phyloP scores from a whole-genome alignment of 1,139 yeast genomes.

The Yamadazyma sp. region DNA sequence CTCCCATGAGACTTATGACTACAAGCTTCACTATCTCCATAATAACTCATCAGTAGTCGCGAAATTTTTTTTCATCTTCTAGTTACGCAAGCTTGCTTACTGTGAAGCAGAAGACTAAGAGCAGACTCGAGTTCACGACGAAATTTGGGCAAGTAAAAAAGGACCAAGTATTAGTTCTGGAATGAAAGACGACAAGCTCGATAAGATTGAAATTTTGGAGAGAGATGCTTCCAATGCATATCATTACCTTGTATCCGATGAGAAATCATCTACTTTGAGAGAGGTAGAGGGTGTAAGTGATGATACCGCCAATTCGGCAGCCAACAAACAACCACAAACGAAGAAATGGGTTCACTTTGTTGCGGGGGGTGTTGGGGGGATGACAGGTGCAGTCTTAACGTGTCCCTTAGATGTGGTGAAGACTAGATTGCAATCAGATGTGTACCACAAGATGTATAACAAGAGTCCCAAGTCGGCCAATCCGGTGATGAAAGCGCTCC shows the following conservation, averaged over 20 bases:
- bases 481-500: slow-evolving; percentile 46
- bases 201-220: slow-evolving; percentile 33
- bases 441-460: slow-evolving; percentile 47
- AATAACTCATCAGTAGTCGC: not conserved
- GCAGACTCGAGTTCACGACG: not conserved
- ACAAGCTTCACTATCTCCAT: not conserved
- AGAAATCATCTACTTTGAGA: slow-evolving; percentile 52
- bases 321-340: slow-evolving; percentile 26
- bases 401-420: slow-evolving; percentile 97
- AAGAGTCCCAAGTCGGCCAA: slow-evolving; percentile 42
- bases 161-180: not conserved
- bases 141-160: not conserved
- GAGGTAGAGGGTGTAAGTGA: slow-evolving; percentile 23
- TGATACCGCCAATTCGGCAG: slow-evolving; percentile 11
- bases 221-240: slow-evolving; percentile 58
- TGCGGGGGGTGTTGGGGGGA: slow-evolving; percentile 99
- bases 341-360: slow-evolving; percentile 95
- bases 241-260: slow-evolving; percentile 71
- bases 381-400: slow-evolving; percentile 94
- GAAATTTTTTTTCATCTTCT: not conserved
- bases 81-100: not conserved
- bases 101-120: not conserved
- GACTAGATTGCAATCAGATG: slow-evolving; percentile 91
- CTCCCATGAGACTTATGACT: not conserved
- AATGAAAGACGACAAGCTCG: slow-evolving; percentile 5